These are phyloP conservation scores for Penicillium simplicissimum DNA, from an alignment of 495 filamentous ascomycete species.

Conservation along the genomic window DNA sequence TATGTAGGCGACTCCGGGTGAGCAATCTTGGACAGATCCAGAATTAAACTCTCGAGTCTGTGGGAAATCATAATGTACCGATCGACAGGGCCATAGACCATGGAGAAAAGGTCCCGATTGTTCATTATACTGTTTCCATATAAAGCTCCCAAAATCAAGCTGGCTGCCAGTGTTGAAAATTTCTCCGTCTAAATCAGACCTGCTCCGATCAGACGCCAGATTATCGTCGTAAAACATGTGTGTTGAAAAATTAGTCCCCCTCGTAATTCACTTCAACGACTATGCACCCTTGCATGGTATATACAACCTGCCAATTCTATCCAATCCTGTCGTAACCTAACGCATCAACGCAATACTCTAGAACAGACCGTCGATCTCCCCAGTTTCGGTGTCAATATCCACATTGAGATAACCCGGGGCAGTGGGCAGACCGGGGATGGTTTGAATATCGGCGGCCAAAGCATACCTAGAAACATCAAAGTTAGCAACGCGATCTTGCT, in stretches of 20 bases:
- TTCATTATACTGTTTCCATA: background rate
- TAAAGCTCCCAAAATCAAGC: constrained; percentile 5
- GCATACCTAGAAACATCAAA: constrained; percentile 63
- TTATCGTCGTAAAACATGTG: constrained; percentile 18
- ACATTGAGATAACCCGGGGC: constrained; percentile 96
- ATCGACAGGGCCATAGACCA: background rate
- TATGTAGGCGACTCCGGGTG: background rate
- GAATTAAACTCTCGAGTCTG: too few species aligned
- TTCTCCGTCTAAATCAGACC: constrained; percentile 19
- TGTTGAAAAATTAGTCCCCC: constrained; percentile 19
- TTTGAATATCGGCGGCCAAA: constrained; percentile 95
- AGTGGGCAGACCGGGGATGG: constrained; percentile 93
- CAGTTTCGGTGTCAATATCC: constrained; percentile 89
- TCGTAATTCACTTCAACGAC: background rate
- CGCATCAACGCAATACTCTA: constrained; percentile 40
- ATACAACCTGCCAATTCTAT: constrained; percentile 19
- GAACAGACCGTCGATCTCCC: constrained; percentile 94
- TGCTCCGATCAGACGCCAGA: constrained; percentile 23
- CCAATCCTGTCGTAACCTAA: background rate
- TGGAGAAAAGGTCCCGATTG: background rate
- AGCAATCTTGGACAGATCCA: background rate
- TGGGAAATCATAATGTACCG: background rate
- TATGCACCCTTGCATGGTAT: background rate
- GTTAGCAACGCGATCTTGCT: constrained; percentile 4
- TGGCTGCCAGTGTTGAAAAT: constrained; percentile 25